Evolutionary conservation across 768 basidiomycete genomes (phyloP), one percentile per base, ranked within the genome.

Genomic region (Lentinula boryana): DNA sequence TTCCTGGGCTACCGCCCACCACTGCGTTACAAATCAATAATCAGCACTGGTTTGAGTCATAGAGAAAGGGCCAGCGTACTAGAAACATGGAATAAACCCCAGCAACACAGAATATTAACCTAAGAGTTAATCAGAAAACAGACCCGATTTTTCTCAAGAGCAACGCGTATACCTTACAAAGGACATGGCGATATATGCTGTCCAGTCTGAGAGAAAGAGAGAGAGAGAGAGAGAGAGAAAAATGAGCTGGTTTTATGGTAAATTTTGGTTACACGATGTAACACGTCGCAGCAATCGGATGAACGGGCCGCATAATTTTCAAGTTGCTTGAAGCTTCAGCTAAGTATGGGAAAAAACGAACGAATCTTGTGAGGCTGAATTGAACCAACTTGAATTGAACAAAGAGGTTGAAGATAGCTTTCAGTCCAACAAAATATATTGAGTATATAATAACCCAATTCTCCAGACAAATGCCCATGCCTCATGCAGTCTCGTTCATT

Each of bases 11-110:
- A 95, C 84, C 10, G 91, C 94, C 93, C 93, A 93, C 54, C 93
- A 72, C 92, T 93, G 64, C 7, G 58, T 27, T 48, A 61, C 18
- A 23, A 23, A 44, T 46, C 43, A 52, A 52, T 52, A 31, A 38
- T 62, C 36, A 67, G 61, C 35, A 51, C 49, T 4, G 33, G 13
- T 12, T 36, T 5, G 13, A 49, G 54, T 33, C n/a, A 32, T 27
- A 57, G 43, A n/a, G 1, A 43, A 58, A 70, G 27, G 5, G 18
- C 9, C 12, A 33, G 53, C 87, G 73, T 67, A 90, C 90, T 65
- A 98, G 78, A 71, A 97, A 98, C 82, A 94, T 94, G 23, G 89
- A 84, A 70, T 98, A 98, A 49, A 98, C 95, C 58, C 95, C 95
- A 8, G 80, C 74, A 12, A 93, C 82, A 71, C 95, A 98, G 64